Conservation (phyloP, 73 alveolate species). For the Paramecium bursaria region DNA sequence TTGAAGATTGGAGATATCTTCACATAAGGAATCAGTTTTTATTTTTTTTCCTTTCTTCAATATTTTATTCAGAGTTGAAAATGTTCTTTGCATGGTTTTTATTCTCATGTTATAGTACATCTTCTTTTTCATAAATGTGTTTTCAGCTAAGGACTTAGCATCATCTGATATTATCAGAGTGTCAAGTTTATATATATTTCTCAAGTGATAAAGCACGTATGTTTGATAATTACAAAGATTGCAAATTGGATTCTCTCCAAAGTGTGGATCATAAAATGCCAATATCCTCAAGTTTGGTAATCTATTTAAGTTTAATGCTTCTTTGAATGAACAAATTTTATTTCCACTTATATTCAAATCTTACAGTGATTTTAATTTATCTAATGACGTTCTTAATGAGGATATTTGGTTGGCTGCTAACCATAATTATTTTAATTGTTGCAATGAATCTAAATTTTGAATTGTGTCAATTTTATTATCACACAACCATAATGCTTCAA, state of each 20-base stretch:
- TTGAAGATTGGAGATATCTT: slow-evolving; percentile 56
- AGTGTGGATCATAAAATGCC: slow-evolving; percentile 84
- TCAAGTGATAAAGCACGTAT: slow-evolving; percentile 79
- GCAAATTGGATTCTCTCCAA: slow-evolving; percentile 87
- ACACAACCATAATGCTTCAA: slow-evolving; percentile 77
- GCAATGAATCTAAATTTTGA: slow-evolving; percentile 56
- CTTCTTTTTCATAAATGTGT: slow-evolving; percentile 87
- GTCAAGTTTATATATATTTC: slow-evolving; percentile 70
- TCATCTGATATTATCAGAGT: slow-evolving; percentile 79
- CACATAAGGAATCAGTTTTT: slow-evolving; percentile 63
- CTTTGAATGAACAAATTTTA: slow-evolving; percentile 79
- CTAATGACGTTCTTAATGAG: slow-evolving; percentile 72
- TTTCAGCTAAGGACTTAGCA: slow-evolving; percentile 82
- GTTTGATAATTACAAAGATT: slow-evolving; percentile 84
- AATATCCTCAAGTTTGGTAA: slow-evolving; percentile 73
- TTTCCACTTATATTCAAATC: slow-evolving; percentile 77
- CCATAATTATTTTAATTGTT: slow-evolving; percentile 71
- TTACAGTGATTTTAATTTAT: slow-evolving; percentile 69
- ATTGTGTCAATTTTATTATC: slow-evolving; percentile 69
- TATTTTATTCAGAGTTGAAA: slow-evolving; percentile 71
- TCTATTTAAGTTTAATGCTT: slow-evolving; percentile 76
- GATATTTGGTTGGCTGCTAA: slow-evolving; percentile 75
- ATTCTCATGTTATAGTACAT: slow-evolving; percentile 90
- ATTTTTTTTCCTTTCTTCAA: slow-evolving; percentile 74
- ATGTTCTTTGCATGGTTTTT: slow-evolving; percentile 80